phyloP scores from a whole-genome alignment of 257 asterid genomes.

The Solanum boliviense region DNA sequence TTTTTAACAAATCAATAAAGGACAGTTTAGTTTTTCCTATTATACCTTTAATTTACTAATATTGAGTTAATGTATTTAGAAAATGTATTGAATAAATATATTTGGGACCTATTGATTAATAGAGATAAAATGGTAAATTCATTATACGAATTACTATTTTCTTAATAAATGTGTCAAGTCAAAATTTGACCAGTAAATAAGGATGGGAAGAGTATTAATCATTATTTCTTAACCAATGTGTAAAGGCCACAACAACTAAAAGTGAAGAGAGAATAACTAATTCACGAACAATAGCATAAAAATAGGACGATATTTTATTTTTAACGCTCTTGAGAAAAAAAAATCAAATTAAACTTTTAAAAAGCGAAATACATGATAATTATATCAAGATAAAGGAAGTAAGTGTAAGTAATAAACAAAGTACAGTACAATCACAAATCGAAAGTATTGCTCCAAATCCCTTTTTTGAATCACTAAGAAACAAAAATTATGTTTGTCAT shows the following conservation, averaged over 20 bases:
- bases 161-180: too few relatives aligned
- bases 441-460: background rate
- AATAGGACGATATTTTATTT: background rate
- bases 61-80: background rate
- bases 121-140: too few relatives aligned
- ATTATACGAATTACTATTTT: too few relatives aligned
- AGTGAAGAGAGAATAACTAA: background rate
- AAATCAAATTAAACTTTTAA: background rate
- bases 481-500: too few relatives aligned
- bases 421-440: background rate
- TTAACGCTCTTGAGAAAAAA: background rate
- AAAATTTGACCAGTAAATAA: too few relatives aligned
- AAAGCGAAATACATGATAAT: background rate
- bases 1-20: too few relatives aligned
- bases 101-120: too few relatives aligned
- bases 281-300: too few relatives aligned
- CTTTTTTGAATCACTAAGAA: background rate
- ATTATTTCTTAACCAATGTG: background rate
- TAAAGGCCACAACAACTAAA: background rate
- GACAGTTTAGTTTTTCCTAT: too few relatives aligned
- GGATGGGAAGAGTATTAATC: too few relatives aligned
- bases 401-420: background rate
- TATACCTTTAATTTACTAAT: background rate
- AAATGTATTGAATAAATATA: too few relatives aligned
- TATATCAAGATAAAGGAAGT: background rate